Evolutionary conservation across 2,329 filamentous ascomycete genomes (phyloP).

Genomic region (Graphiopsis chlorocephala): DNA sequence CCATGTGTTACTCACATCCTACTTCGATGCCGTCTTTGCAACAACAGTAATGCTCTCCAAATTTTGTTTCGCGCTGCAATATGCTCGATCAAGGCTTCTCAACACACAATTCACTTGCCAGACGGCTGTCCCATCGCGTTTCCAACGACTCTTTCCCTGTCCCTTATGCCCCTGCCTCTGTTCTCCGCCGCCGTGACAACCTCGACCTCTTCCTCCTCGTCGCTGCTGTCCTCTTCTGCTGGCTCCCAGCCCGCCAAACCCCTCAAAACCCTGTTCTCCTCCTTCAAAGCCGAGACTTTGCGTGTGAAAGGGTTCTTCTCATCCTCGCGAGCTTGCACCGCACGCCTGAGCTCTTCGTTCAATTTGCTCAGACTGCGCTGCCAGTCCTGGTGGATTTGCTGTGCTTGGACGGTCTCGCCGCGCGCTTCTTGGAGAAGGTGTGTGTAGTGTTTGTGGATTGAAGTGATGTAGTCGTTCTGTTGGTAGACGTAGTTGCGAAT

Average conservation of each 20-base stretch:
- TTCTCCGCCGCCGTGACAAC: neutral
- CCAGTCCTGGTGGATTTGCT: conserved; percentile 50
- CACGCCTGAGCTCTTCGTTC: conserved; percentile 41
- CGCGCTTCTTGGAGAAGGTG: conserved; percentile 43
- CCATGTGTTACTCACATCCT: neutral
- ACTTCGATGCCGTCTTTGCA: too few relatives aligned
- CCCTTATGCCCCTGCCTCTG: neutral
- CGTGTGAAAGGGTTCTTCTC: conserved; percentile 34
- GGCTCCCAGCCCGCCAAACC: conserved; percentile 47
- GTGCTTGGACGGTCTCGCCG: conserved; percentile 44
- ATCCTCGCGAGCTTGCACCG: conserved; percentile 40
- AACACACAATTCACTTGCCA: neutral
- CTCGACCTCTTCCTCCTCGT: conserved; percentile 17
- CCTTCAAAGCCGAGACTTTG: conserved; percentile 43
- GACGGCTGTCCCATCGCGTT: neutral
- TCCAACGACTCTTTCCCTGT: conserved; percentile 5
- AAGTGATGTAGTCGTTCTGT: conserved; percentile 43
- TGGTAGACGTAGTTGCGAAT: conserved; percentile 38
- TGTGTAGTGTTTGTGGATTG: conserved; percentile 50
- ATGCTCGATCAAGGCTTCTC: neutral
- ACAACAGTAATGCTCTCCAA: neutral
- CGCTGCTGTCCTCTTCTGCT: conserved; percentile 40
- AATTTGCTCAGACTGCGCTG: conserved; percentile 45
- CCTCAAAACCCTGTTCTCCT: conserved; percentile 48
- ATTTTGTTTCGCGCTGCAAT: neutral